Conservation (phyloP, 805 yeast genomes). For the Yarrowia osloensis region DNA sequence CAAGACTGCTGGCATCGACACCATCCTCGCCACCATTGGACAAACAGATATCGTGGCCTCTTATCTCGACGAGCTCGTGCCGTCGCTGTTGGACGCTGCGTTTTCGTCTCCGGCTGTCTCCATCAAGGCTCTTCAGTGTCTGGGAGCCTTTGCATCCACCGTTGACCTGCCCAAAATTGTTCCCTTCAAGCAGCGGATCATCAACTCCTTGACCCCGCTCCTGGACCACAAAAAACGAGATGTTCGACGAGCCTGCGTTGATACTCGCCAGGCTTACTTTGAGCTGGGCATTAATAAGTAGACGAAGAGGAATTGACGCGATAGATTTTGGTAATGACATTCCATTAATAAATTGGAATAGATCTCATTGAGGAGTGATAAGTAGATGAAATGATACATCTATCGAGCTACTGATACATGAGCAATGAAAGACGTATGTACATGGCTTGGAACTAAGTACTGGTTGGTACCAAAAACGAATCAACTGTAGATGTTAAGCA, state of each 20-base stretch:
- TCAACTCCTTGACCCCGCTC: slow-evolving; percentile 51
- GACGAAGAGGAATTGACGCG: too few species aligned
- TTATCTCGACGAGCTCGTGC: slow-evolving; percentile 60
- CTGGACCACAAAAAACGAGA: slow-evolving; percentile 74
- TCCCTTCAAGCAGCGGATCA: slow-evolving; percentile 54
- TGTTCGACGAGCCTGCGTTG: slow-evolving; percentile 75
- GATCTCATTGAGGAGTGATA: too few species aligned
- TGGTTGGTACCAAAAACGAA: too few species aligned
- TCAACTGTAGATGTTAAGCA: too few species aligned
- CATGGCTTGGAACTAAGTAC: too few species aligned
- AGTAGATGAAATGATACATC: too few species aligned
- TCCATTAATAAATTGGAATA: too few species aligned
- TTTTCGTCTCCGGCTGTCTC: slow-evolving; percentile 55
- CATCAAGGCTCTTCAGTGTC: slow-evolving; percentile 56
- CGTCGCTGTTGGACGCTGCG: slow-evolving; percentile 49
- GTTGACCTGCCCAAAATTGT: slow-evolving; percentile 48
- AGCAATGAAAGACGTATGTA: too few species aligned
- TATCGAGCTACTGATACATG: too few species aligned
- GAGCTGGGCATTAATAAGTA: slow-evolving; percentile 46
- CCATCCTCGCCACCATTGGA: slow-evolving; percentile 56
- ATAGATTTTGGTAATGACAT: too few species aligned
- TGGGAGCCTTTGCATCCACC: slow-evolving; percentile 51
- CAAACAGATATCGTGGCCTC: slow-evolving; percentile 56
- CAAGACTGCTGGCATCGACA: slow-evolving; percentile 60
- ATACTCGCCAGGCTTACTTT: slow-evolving; percentile 74